Conservation (phyloP, 306 rosid genomes). For the Prinsepia uniflora region DNA sequence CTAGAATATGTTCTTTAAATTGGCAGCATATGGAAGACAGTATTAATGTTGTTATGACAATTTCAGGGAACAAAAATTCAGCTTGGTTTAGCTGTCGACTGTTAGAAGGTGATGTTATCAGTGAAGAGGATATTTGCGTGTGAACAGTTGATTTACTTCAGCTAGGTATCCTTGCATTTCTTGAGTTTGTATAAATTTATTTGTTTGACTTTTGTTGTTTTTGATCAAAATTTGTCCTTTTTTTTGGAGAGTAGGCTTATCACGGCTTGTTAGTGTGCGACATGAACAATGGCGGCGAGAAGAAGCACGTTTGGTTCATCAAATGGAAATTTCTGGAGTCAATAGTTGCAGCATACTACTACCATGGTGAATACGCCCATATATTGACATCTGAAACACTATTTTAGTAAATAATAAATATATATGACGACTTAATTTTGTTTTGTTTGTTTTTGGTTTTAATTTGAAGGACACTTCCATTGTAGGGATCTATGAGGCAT, state of each 20-base stretch:
- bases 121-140: slow-evolving; percentile 96
- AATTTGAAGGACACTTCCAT: slow-evolving; percentile 71
- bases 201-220: neutral
- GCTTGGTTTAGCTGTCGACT: slow-evolving; percentile 91
- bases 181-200: neutral
- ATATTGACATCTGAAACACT: too few relatives aligned
- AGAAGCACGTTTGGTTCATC: slow-evolving; percentile 74
- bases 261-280: slow-evolving; percentile 62
- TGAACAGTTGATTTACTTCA: slow-evolving; percentile 75
- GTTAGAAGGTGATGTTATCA: slow-evolving; percentile 69
- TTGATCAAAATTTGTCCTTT: slow-evolving; percentile 13
- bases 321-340: slow-evolving; percentile 93
- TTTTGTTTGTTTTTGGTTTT: neutral
- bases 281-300: slow-evolving; percentile 47
- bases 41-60: slow-evolving; percentile 11
- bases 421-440: neutral
- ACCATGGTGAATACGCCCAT: slow-evolving; percentile 49
- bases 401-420: too few relatives aligned
- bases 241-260: slow-evolving; percentile 55
- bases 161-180: slow-evolving; percentile 47
- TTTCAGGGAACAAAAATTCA: slow-evolving; percentile 89
- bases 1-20: too few relatives aligned
- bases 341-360: slow-evolving; percentile 94
- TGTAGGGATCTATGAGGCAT: slow-evolving; percentile 81
- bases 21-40: neutral